A percentile compares a stretch with the other conserved stretches of the same genome.
Conservation (phyloP, 768 basidiomycete species). For the Leccinum obscurum region DNA sequence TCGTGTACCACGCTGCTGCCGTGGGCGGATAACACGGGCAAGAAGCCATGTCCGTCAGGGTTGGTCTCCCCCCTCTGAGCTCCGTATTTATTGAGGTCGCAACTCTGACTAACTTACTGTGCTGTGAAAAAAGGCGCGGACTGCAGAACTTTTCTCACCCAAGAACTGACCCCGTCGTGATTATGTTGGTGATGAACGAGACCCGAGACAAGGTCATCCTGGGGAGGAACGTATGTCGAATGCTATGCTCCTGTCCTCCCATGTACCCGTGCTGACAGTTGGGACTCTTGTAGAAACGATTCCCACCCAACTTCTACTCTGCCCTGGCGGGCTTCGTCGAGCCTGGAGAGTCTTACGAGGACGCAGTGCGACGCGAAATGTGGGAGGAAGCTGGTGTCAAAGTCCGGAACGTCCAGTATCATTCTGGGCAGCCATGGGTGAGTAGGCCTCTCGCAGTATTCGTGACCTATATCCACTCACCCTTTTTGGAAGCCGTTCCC, state of each 20-base stretch:
- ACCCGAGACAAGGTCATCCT: constrained; percentile 82
- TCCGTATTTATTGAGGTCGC: not conserved
- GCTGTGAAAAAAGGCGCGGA: constrained; percentile 55
- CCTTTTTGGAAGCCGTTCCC: constrained; percentile 72
- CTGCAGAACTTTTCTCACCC: constrained; percentile 86
- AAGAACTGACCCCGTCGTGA: constrained; percentile 86
- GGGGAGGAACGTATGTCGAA: constrained; percentile 70
- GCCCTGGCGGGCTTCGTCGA: constrained; percentile 94
- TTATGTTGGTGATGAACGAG: constrained; percentile 83
- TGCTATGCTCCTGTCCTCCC: not conserved
- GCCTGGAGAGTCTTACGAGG: constrained; percentile 92
- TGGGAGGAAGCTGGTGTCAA: constrained; percentile 96
- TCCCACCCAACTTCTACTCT: constrained; percentile 75
- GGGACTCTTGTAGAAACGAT: constrained; percentile 49
- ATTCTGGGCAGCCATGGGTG: constrained; percentile 88
- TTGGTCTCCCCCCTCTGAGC: constrained; percentile 36
- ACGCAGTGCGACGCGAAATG: constrained; percentile 88
- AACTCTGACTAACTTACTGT: constrained; percentile 12
- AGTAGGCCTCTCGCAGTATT: constrained; percentile 12
- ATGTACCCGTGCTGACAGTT: constrained; percentile 1
- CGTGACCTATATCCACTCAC: not conserved
- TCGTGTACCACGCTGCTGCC: constrained; percentile 74
- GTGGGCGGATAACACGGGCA: constrained; percentile 64
- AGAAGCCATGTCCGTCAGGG: constrained; percentile 71
- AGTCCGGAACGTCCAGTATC: constrained; percentile 81